Base-by-base conservation (phyloP, 306 rosid species). In the Ochetophila trinervis region DNA sequence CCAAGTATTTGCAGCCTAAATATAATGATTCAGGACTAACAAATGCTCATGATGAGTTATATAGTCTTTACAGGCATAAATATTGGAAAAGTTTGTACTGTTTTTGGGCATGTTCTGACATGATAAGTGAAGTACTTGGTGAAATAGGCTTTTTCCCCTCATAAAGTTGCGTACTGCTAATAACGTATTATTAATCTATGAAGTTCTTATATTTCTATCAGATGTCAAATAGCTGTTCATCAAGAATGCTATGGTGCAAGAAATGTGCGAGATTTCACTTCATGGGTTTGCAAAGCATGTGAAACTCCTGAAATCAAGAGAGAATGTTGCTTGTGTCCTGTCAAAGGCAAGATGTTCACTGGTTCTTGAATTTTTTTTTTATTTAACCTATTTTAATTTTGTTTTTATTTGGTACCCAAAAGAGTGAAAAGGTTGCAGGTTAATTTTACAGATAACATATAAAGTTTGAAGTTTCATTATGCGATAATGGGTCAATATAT, bases 231-330 rank as follows among this genome's bases (percentile, higher is more conserved):
- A 73, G 97, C 99, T 4, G 97, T 94, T 72, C 99, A 94, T 91
- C 99, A 94, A 82, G 99, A 94, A 80, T 94, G 99, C 84, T 94
- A 94, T 75, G 99, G 99, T 66, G 99, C 96, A 74, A 83, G 91
- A 83, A 80, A 90, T 79, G 97, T 94, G 65, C 79, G 57, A 59
- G 99, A 94, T 77, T 78, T 90, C 67, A 94, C 99, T 48, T 90
- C 99, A 36, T 94, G 99, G 99, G 96, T 94, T 68, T 94, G 99
- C 83, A 94, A 94, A 81, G 89, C 94, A 37, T 94, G 99, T 66
- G 99, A 94, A 82, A 86, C 84, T 65, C 97, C 99, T 60, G 72
- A 83, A 57, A 65, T 90, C 72, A 82, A 88, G 89, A 84, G 90
- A 72, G 99, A 94, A 73, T 94, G 99, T 78, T 94, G 99, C 75